These are phyloP conservation scores for Lenwebbia sp. DNA, from an alignment of 345 rosid genomes.

Conservation along the genomic window DNA sequence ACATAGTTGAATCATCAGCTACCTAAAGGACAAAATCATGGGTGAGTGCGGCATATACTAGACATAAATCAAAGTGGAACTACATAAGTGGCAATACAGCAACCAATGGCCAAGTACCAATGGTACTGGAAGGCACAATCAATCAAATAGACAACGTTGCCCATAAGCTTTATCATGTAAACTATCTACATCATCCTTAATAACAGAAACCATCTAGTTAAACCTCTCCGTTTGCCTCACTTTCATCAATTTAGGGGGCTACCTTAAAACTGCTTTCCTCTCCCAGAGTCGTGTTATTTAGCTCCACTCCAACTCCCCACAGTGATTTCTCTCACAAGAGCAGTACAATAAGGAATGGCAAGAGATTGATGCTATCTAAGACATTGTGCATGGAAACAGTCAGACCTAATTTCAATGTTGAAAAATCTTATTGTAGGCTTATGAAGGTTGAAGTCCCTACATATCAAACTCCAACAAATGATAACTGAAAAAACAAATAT, in stretches of 20 bases:
- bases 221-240: not conserved
- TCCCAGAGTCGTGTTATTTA: not conserved
- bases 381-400: not conserved
- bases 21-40: constrained; percentile 36
- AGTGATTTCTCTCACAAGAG: not conserved
- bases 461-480: not conserved
- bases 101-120: not conserved
- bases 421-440: not conserved
- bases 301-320: not conserved
- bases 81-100: not conserved
- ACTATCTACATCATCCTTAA: not conserved
- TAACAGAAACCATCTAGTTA: not conserved
- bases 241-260: not conserved
- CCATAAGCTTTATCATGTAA: not conserved
- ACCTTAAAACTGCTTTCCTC: not conserved
- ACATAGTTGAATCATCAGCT: constrained; percentile 87
- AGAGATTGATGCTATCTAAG: not conserved
- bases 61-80: not conserved
- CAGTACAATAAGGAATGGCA: not conserved
- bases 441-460: not conserved
- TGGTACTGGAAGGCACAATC: not conserved
- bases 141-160: not conserved
- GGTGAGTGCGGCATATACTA: not conserved
- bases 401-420: not conserved
- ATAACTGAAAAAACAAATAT: not conserved